These are phyloP conservation scores for Baorangia bicolor DNA, from an alignment of 768 basidiomycete genomes.

Conservation along the genomic window DNA sequence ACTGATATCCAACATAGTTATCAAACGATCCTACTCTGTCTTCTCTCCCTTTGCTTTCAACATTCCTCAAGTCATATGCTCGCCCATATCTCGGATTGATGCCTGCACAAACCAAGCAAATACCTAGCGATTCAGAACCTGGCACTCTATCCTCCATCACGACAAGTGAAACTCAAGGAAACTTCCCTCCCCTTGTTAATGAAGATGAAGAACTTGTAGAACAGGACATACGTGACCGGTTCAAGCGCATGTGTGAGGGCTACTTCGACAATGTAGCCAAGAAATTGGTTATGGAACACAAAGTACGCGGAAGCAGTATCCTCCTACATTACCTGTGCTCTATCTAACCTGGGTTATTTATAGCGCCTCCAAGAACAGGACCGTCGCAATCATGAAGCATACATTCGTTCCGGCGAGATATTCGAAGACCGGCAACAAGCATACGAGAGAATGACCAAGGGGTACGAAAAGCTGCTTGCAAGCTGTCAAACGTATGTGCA, in stretches of 20 bases:
- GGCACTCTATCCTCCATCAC: constrained; percentile 49
- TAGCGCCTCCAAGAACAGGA: constrained; percentile 97
- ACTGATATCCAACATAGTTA: constrained; percentile 48
- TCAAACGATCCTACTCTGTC: constrained; percentile 84
- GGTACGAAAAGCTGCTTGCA: constrained; percentile 86
- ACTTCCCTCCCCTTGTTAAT: constrained; percentile 40
- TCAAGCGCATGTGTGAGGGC: constrained; percentile 89
- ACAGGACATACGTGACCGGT: constrained; percentile 80
- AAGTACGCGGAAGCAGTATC: constrained; percentile 46
- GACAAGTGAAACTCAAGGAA: constrained; percentile 33
- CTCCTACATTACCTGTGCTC: neutral
- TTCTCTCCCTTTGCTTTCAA: constrained; percentile 86
- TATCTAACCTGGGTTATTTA: neutral
- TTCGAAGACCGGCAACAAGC: constrained; percentile 99
- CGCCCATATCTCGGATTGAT: constrained; percentile 82
- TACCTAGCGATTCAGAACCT: constrained; percentile 51
- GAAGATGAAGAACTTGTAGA: constrained; percentile 80
- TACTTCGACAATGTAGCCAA: constrained; percentile 93
- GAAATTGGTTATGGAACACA: constrained; percentile 89
- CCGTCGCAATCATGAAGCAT: constrained; percentile 95
- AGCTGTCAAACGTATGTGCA: constrained; percentile 80
- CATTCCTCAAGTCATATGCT: constrained; percentile 91
- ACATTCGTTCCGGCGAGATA: constrained; percentile 98
- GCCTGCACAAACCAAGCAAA: constrained; percentile 58
- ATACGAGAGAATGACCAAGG: constrained; percentile 97